A percentile compares a stretch with the other conserved stretches of the same genome.
Evolutionary conservation across 1,139 yeast genomes (phyloP).

Genomic region (Taphrina deformans): DNA sequence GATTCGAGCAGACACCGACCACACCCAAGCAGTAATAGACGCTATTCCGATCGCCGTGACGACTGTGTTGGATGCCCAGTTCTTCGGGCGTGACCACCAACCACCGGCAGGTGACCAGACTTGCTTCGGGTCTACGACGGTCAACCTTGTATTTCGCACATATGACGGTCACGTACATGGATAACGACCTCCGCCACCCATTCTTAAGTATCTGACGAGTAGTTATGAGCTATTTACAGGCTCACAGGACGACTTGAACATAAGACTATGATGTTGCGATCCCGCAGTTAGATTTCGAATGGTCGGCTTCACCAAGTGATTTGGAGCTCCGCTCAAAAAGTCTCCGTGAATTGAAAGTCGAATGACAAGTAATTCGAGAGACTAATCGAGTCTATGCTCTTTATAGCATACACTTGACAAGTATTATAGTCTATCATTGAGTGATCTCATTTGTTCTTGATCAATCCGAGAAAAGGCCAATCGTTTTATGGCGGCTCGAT

Average conservation of each 20-base stretch:
- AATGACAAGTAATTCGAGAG: too few species aligned
- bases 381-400: too few species aligned
- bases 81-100: conserved; percentile 51
- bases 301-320: neutral
- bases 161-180: conserved; percentile 7
- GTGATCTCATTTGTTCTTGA: too few species aligned
- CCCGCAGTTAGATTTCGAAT: neutral
- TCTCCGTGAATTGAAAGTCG: conserved; percentile 2
- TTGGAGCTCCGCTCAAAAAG: conserved; percentile 3
- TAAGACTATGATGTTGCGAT: neutral
- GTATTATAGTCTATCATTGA: too few species aligned
- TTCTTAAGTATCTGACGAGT: neutral
- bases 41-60: conserved; percentile 34
- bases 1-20: conserved; percentile 23
- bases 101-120: conserved; percentile 44
- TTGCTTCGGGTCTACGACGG: conserved; percentile 36
- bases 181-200: conserved; percentile 20
- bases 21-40: conserved; percentile 28
- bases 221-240: neutral
- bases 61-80: conserved; percentile 48
- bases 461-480: too few species aligned
- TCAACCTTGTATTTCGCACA: too few species aligned
- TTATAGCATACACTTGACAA: too few species aligned
- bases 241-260: neutral
- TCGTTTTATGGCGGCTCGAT: conserved; percentile 42